Evolutionary conservation across 1,284 basidiomycete species (phyloP).

Genomic region (Ceratobasidium papillatum): DNA sequence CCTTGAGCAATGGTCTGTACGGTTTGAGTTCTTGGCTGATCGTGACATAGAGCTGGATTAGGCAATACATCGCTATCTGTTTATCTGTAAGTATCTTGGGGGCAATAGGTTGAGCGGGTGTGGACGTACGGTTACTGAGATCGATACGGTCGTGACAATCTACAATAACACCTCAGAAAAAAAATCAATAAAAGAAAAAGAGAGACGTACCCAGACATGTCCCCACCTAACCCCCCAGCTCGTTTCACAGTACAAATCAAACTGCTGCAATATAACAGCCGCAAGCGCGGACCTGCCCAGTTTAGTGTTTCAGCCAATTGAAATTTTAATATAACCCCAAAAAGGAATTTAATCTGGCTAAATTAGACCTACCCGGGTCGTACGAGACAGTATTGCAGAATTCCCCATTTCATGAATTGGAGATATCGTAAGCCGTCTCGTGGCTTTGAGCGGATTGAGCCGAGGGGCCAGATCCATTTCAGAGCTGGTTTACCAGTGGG

Average conservation of each 20-base stretch:
- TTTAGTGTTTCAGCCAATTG: neutral
- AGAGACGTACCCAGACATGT: slow-evolving; percentile 66
- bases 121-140: slow-evolving; percentile 66
- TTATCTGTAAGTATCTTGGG: slow-evolving; percentile 9
- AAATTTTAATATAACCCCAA: too few relatives aligned
- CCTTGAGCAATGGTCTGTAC: slow-evolving; percentile 71
- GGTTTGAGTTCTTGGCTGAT: slow-evolving; percentile 65
- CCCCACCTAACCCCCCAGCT: slow-evolving; percentile 76
- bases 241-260: slow-evolving; percentile 74
- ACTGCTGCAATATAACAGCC: slow-evolving; percentile 68
- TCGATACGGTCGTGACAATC: slow-evolving; percentile 70
- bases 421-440: slow-evolving; percentile 76
- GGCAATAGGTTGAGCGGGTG: neutral
- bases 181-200: neutral
- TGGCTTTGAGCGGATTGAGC: slow-evolving; percentile 58
- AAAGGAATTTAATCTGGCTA: neutral
- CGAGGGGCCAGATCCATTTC: slow-evolving; percentile 76
- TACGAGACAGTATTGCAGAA: slow-evolving; percentile 81
- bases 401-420: slow-evolving; percentile 81
- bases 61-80: slow-evolving; percentile 77
- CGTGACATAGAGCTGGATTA: slow-evolving; percentile 76
- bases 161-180: slow-evolving; percentile 46
- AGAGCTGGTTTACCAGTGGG: slow-evolving; percentile 20
- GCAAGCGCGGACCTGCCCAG: slow-evolving; percentile 5
- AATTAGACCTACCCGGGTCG: slow-evolving; percentile 62